Base-by-base conservation (phyloP, 768 basidiomycete species). In the Collybia mongolica region DNA sequence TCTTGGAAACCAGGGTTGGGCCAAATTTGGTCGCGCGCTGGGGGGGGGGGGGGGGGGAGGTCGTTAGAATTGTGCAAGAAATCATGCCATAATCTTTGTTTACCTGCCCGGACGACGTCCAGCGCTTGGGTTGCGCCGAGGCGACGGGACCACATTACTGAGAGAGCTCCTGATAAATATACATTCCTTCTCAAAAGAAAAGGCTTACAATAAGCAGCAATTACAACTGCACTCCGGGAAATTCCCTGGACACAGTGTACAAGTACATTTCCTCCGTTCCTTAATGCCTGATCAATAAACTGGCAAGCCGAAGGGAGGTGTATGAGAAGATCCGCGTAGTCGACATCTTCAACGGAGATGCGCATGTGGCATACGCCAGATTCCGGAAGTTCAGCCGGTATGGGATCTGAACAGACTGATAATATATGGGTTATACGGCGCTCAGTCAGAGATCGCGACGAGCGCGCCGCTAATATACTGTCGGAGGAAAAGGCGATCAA, bases 11-110 rank as follows among this genome's bases (percentile, higher is more conserved):
- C 88, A n/a, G 84, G 79, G 54, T 82, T 86, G 53, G 82, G 79
- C 86, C 87, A 89, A 46, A 88, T 86, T 60, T 88, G 85, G 65
- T 87, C 82, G 43, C 87, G 84, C 42, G 80, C 87, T 89, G 57
- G 44, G 54, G n/a, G n/a, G n/a, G n/a, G n/a, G n/a, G n/a, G n/a
- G n/a, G n/a, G n/a, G n/a, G n/a, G 26, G 6, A 29, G 20, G 50
- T 46, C 28, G 39, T 48, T 19, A 32, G 28, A 28, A 24, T 48
- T 14, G 53, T 20, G 3, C 9, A 43, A 39, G 36, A 54, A 22
- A 55, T 48, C 7, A 17, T 14, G 9, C 42, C 49, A 28, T 32
- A 32, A 17, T 18, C 37, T 17, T 54, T 43, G 17, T 68, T 53
- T 63, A 84, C 88, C 82, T 66, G 73, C 63, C 62, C 87, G 77